Percentiles rank a stretch among this genome's conserved stretches.
Evolutionary conservation across 108 stramenopile genomes (phyloP).

Genomic region (Skeletonema costatum): DNA sequence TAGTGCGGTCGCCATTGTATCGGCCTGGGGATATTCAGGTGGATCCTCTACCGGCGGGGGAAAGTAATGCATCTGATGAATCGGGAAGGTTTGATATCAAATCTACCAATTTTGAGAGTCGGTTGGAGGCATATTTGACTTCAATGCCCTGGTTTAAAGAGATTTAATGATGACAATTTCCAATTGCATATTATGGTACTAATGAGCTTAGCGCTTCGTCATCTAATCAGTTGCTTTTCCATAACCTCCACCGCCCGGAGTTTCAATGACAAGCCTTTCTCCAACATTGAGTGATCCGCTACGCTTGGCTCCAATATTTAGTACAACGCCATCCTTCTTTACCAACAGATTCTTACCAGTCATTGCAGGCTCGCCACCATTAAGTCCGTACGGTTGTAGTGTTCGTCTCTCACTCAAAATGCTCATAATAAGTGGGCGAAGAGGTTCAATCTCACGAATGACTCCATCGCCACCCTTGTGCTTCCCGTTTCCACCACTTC

Average conservation of each 20-base stretch:
- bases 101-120: constrained; percentile 82
- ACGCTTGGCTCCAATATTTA: constrained; percentile 94
- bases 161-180: neutral
- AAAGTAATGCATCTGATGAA: constrained; percentile 5
- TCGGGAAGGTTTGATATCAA: constrained; percentile 52
- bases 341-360: constrained; percentile 88
- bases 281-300: constrained; percentile 80
- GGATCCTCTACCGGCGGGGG: constrained; percentile 16
- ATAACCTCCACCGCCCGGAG: constrained; percentile 93
- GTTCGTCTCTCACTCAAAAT: constrained; percentile 95
- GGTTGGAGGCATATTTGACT: constrained; percentile 71
- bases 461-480: constrained; percentile 96
- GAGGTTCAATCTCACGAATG: constrained; percentile 93
- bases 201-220: neutral
- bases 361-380: constrained; percentile 88
- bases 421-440: constrained; percentile 90
- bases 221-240: constrained; percentile 33
- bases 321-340: constrained; percentile 62
- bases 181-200: neutral
- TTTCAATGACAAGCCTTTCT: constrained; percentile 88
- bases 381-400: constrained; percentile 93
- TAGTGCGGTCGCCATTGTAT: constrained; percentile 85
- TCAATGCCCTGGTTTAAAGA: constrained; percentile 85
- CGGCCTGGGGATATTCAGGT: constrained; percentile 55
- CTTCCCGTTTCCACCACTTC: constrained; percentile 92